Evolutionary conservation across 2,329 filamentous ascomycete species (phyloP).

Genomic region (Xylariaceae sp.): DNA sequence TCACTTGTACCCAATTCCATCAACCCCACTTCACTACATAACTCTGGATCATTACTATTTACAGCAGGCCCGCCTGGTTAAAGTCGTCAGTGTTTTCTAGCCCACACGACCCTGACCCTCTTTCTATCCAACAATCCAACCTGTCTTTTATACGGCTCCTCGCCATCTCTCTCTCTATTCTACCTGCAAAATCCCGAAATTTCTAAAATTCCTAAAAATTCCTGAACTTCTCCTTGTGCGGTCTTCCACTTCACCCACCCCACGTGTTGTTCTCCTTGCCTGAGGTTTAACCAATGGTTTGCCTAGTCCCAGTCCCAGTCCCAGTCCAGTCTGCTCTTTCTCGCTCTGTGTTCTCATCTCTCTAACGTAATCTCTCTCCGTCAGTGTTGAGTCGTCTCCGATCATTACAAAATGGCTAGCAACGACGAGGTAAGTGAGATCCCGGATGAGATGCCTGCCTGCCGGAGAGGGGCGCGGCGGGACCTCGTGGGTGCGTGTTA

Average conservation of each 20-base stretch:
- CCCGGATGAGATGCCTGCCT: neutral
- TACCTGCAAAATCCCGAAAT: neutral
- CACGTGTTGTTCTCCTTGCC: neutral
- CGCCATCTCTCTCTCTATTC: neutral
- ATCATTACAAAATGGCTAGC: conserved; percentile 23
- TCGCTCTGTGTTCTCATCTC: no score
- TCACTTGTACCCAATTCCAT: conserved; percentile 9
- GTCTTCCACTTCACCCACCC: neutral
- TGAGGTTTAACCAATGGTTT: conserved; percentile 3
- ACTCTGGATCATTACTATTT: conserved; percentile 18
- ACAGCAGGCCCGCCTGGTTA: conserved; percentile 17
- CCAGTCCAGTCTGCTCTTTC: no score
- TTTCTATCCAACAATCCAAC: conserved; percentile 4
- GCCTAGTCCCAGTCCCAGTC: neutral
- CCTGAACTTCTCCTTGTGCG: conserved; percentile 4
- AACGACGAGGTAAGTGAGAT: conserved; percentile 28
- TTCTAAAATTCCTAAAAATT: no score
- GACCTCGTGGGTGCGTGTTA: neutral
- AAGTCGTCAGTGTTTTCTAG: conserved; percentile 16
- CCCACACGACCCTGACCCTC: conserved; percentile 10
- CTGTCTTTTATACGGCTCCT: neutral
- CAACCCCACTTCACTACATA: conserved; percentile 19
- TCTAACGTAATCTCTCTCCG: no score
- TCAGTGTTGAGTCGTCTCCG: no score
- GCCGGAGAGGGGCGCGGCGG: no score